Conservation (phyloP, 2,329 filamentous ascomycete genomes). For the Apiospora pterosperma region DNA sequence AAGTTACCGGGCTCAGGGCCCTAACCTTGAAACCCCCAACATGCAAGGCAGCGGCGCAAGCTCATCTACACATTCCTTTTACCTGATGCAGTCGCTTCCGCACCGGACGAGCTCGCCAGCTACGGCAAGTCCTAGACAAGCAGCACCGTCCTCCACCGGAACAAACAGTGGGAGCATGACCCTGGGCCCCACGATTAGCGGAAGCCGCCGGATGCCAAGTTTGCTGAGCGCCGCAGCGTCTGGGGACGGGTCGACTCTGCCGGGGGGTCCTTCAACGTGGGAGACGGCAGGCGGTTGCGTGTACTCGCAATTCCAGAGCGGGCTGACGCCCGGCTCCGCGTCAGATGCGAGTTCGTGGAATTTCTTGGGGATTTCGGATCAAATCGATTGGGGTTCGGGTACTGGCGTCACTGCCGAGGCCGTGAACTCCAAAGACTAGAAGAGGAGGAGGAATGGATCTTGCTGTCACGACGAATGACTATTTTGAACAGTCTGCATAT, state of each 20-base stretch:
- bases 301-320: constrained; percentile 12
- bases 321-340: background rate
- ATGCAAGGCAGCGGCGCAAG: background rate
- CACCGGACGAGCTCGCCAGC: constrained; percentile 2
- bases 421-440: background rate
- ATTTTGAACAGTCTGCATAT: too few species aligned
- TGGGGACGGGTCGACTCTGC: background rate
- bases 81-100: background rate
- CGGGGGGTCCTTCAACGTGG: constrained; percentile 10
- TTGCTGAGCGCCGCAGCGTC: background rate
- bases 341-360: background rate
- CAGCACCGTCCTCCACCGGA: background rate
- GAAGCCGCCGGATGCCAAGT: background rate
- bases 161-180: background rate
- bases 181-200: background rate
- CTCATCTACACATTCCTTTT: background rate
- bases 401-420: background rate
- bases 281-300: constrained; percentile 14
- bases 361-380: background rate
- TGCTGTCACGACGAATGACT: too few species aligned
- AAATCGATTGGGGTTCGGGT: constrained; percentile 6
- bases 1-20: background rate
- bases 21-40: background rate
- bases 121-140: background rate
- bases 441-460: background rate